Evolutionary conservation across 371 early-diverging fungal genomes (phyloP).

Genomic region (Mucor piriformis): DNA sequence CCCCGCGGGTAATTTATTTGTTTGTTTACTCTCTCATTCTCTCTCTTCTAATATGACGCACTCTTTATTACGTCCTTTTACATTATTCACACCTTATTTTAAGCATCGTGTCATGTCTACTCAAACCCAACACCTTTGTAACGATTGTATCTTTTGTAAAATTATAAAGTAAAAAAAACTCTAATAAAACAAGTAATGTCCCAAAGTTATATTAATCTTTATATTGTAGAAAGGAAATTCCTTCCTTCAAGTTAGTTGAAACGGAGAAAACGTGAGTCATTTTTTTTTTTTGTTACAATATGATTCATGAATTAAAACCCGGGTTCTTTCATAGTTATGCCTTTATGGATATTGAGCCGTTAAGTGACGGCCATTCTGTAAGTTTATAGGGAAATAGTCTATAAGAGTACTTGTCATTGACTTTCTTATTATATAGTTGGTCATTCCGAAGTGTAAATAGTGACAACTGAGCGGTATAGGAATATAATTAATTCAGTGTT

Average conservation of each 20-base stretch:
- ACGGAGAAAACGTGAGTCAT: constrained; percentile 69
- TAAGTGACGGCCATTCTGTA: constrained; percentile 81
- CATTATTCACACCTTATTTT: background rate
- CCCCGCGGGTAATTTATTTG: too few species aligned
- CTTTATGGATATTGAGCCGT: constrained; percentile 80
- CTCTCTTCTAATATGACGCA: constrained; percentile 15
- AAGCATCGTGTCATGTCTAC: constrained; percentile 25
- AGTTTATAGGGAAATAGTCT: too few species aligned
- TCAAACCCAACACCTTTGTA: constrained; percentile 34
- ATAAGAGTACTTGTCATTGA: too few species aligned
- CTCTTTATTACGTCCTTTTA: constrained; percentile 5
- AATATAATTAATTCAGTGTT: too few species aligned
- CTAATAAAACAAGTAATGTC: constrained; percentile 62
- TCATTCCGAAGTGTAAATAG: constrained; percentile 81
- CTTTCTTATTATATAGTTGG: constrained; percentile 53
- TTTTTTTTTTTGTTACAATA: too few species aligned
- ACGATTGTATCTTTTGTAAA: constrained; percentile 88
- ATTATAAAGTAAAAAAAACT: constrained; percentile 62
- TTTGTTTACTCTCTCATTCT: background rate
- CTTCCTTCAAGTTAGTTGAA: constrained; percentile 81
- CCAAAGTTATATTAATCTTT: constrained; percentile 40
- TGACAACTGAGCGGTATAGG: too few species aligned
- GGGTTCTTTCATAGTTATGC: too few species aligned
- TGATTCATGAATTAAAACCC: too few species aligned
- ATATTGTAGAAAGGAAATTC: constrained; percentile 70